These are phyloP conservation scores for Hydnomerulius pinastri DNA, from an alignment of 768 basidiomycete species.

Conservation along the genomic window DNA sequence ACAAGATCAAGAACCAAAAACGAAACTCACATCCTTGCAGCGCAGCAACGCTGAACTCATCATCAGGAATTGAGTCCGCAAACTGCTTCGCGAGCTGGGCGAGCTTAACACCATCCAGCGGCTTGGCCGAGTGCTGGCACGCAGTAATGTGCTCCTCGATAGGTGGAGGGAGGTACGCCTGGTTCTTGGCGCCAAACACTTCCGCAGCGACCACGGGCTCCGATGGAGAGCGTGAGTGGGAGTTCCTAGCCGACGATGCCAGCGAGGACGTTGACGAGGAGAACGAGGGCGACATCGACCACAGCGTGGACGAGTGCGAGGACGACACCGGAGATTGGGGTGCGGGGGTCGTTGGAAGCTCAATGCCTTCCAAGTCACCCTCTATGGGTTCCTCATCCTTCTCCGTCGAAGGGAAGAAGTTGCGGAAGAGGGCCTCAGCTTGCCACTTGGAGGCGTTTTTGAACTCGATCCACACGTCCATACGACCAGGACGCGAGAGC, in stretches of 20 bases:
- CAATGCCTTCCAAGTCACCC: constrained; percentile 49
- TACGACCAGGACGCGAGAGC: constrained; percentile 86
- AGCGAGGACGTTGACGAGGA: constrained; percentile 45
- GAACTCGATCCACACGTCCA: constrained; percentile 94
- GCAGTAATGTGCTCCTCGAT: constrained; percentile 59
- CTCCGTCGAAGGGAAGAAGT: constrained; percentile 85
- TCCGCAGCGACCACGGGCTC: constrained; percentile 19
- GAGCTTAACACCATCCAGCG: constrained; percentile 64
- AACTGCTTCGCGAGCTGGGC: constrained; percentile 74
- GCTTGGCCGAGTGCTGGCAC: constrained; percentile 62
- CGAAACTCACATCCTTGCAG: constrained; percentile 84
- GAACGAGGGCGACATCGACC: constrained; percentile 45
- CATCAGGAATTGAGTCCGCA: constrained; percentile 79
- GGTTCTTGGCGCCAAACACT: constrained; percentile 55
- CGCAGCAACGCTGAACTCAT: constrained; percentile 87
- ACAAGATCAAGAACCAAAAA: constrained; percentile 18
- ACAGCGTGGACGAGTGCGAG: constrained; percentile 48
- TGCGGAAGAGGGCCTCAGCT: constrained; percentile 83
- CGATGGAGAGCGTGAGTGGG: constrained; percentile 24
- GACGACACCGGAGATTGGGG: constrained; percentile 43
- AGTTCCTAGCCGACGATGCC: constrained; percentile 32
- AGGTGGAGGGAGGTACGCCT: constrained; percentile 64
- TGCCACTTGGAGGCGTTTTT: constrained; percentile 85
- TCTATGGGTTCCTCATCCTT: constrained; percentile 41
- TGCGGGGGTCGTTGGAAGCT: constrained; percentile 40